These are phyloP conservation scores for Suillus weaverae DNA, from an alignment of 768 basidiomycete genomes.

Conservation along the genomic window DNA sequence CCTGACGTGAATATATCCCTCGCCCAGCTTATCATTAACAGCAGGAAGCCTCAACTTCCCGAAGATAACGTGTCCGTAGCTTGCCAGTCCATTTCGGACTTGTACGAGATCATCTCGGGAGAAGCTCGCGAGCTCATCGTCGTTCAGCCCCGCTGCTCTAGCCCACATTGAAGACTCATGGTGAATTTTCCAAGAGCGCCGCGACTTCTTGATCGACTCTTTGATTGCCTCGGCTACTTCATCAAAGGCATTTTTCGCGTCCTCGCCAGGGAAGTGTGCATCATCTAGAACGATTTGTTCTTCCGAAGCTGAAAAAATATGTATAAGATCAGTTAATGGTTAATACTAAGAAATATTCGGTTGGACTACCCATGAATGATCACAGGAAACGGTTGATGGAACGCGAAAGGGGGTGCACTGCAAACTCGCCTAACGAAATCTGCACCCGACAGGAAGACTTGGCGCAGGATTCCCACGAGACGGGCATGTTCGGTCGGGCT, in stretches of 20 bases:
- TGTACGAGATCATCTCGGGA: slow-evolving; percentile 42
- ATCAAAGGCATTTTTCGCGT: slow-evolving; percentile 67
- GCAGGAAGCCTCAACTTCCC: slow-evolving; percentile 77
- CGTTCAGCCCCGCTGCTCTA: slow-evolving; percentile 50
- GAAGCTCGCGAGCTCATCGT: slow-evolving; percentile 54
- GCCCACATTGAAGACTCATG: slow-evolving; percentile 58
- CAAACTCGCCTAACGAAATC: neutral
- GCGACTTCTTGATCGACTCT: slow-evolving; percentile 62
- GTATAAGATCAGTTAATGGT: neutral
- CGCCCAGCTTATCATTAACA: slow-evolving; percentile 57
- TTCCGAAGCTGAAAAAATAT: slow-evolving; percentile 44
- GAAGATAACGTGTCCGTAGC: slow-evolving; percentile 71
- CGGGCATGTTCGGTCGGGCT: neutral
- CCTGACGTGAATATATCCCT: slow-evolving; percentile 74
- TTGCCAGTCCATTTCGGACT: slow-evolving; percentile 54
- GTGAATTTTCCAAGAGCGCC: slow-evolving; percentile 70
- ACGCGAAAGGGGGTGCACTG: neutral
- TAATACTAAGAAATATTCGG: neutral
- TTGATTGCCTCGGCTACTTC: slow-evolving; percentile 56
- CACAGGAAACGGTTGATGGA: neutral
- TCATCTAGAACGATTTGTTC: slow-evolving; percentile 59
- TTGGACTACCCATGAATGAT: neutral
- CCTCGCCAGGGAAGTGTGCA: slow-evolving; percentile 58
- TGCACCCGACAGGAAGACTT: neutral
- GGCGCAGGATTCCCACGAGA: neutral